phyloP scores from a whole-genome alignment of 2,329 filamentous ascomycete species.

The Hypoxylon sp. region DNA sequence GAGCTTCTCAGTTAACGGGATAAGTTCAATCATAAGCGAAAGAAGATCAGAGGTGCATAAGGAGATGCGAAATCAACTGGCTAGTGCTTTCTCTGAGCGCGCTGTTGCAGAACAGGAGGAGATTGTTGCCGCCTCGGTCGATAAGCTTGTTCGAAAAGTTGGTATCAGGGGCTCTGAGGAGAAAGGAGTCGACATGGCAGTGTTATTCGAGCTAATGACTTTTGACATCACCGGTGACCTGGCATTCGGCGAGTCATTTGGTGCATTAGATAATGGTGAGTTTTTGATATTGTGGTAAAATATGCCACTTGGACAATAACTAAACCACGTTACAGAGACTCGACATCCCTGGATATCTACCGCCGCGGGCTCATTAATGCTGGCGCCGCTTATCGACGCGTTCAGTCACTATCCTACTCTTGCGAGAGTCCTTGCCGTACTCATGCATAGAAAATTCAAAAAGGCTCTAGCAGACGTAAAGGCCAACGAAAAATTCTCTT shows the following conservation, averaged over 20 bases:
- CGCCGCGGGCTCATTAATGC: constrained; percentile 37
- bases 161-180: constrained; percentile 24
- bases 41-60: constrained; percentile 41
- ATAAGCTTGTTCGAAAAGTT: constrained; percentile 41
- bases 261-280: constrained; percentile 41
- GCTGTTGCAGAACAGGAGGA: constrained; percentile 51
- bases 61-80: constrained; percentile 46
- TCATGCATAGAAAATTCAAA: constrained; percentile 36
- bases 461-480: constrained; percentile 35
- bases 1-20: constrained; percentile 42
- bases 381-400: constrained; percentile 44
- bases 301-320: neutral
- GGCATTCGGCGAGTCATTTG: constrained; percentile 46
- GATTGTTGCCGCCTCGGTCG: constrained; percentile 42
- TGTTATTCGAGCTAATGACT: constrained; percentile 38
- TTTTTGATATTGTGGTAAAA: neutral
- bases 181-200: constrained; percentile 33
- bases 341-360: constrained; percentile 48
- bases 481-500: constrained; percentile 40
- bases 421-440: constrained; percentile 26
- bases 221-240: constrained; percentile 48
- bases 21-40: constrained; percentile 47
- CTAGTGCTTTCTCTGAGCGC: constrained; percentile 49
- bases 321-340: constrained; percentile 29
- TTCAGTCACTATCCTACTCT: constrained; percentile 47